phyloP scores from a whole-genome alignment of 208 protist species.

The Phytomonas sp. region DNA sequence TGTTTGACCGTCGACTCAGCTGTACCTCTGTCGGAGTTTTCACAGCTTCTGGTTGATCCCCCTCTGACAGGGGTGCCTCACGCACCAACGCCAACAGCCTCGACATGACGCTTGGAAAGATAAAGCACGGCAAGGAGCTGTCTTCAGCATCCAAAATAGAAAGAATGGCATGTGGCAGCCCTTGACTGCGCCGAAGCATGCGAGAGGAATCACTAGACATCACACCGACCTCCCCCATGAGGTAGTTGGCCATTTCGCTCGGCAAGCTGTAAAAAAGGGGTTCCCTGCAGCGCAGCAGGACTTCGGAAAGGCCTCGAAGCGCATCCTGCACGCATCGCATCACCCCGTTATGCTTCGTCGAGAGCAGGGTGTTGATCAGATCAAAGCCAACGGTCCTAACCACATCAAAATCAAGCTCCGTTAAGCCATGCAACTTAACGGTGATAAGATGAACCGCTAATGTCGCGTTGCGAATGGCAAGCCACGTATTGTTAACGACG shows the following conservation, averaged over 20 bases:
- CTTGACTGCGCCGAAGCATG: constrained; percentile 87
- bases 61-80: neutral
- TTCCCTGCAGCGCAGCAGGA: constrained; percentile 56
- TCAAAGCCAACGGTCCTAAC: constrained; percentile 40
- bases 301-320: constrained; percentile 36
- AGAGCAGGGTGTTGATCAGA: constrained; percentile 63
- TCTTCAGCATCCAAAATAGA: constrained; percentile 82
- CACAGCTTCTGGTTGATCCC: neutral
- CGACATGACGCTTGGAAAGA: constrained; percentile 68
- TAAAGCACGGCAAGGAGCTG: constrained; percentile 36
- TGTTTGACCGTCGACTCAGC: constrained; percentile 77
- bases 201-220: constrained; percentile 54
- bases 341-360: constrained; percentile 88
- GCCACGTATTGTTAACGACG: constrained; percentile 89
- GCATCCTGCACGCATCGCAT: constrained; percentile 72
- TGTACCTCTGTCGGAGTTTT: constrained; percentile 19
- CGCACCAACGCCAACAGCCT: constrained; percentile 39
- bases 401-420: constrained; percentile 25
- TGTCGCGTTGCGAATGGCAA: constrained; percentile 64
- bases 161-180: constrained; percentile 75
- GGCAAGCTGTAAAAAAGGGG: constrained; percentile 46
- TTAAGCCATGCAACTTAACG: constrained; percentile 12
- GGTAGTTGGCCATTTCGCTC: constrained; percentile 44
- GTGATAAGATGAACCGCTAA: constrained; percentile 26
- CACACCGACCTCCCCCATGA: constrained; percentile 73